A percentile compares a stretch with the other conserved stretches of the same genome.
Evolutionary conservation across 352 stramenopile species (phyloP).

Genomic region (Pilasporangium apinafurcum): DNA sequence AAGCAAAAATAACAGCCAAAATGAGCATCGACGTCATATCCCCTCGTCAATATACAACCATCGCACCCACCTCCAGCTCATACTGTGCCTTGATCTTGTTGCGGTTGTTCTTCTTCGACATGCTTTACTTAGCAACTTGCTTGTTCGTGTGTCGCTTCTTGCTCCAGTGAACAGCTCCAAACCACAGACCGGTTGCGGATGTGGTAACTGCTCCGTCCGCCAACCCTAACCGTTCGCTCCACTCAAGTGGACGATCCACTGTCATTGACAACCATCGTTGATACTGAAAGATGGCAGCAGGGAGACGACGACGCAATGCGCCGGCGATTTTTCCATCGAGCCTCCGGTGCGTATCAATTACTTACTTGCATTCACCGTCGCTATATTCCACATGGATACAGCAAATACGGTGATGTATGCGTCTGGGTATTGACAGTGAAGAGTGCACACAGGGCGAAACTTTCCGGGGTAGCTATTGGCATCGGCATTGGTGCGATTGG

Average conservation of each 20-base stretch:
- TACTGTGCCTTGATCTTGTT: slow-evolving; percentile 78
- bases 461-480: slow-evolving; percentile 38
- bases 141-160: slow-evolving; percentile 2
- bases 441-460: slow-evolving; percentile 29
- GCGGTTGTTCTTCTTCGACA: slow-evolving; percentile 81
- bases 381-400: too few species aligned
- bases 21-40: not conserved
- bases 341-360: slow-evolving; percentile 25
- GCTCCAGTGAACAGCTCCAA: not conserved
- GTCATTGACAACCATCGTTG: too few species aligned
- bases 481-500: slow-evolving; percentile 44
- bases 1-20: not conserved
- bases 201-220: not conserved
- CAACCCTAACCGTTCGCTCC: too few species aligned
- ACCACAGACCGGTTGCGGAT: not conserved
- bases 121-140: slow-evolving; percentile 5
- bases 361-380: too few species aligned
- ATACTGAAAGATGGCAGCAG: too few species aligned
- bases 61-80: slow-evolving; percentile 46
- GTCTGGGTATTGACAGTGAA: too few species aligned
- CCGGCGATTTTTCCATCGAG: slow-evolving; percentile 19
- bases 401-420: too few species aligned
- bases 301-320: slow-evolving; percentile 17
- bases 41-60: not conserved
- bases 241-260: too few species aligned